Evolutionary conservation across 1,284 basidiomycete genomes (phyloP).

Genomic region (Sanghuangporus baumii): DNA sequence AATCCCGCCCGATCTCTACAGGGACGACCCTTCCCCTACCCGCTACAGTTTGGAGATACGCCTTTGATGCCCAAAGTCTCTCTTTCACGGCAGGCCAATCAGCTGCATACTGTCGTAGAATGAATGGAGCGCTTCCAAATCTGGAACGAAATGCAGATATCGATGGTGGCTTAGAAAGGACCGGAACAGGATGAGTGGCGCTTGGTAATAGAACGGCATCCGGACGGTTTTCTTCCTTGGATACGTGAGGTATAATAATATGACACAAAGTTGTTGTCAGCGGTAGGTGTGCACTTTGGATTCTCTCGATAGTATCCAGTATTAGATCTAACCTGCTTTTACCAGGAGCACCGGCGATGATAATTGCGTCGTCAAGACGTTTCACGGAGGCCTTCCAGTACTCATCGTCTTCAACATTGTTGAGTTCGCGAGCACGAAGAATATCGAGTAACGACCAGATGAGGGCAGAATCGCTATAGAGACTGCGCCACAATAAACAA

Average conservation of each 20-base stretch:
- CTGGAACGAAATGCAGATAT: slow-evolving; percentile 44
- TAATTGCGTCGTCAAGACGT: slow-evolving; percentile 72
- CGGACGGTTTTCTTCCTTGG: background rate
- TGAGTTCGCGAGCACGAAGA: slow-evolving; percentile 20
- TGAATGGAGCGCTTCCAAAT: slow-evolving; percentile 56
- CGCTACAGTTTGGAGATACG: slow-evolving; percentile 61
- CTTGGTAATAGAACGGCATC: slow-evolving; percentile 14
- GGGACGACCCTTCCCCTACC: slow-evolving; percentile 85
- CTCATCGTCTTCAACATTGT: slow-evolving; percentile 20
- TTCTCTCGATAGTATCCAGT: slow-evolving; percentile 47
- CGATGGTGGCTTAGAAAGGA: slow-evolving; percentile 44
- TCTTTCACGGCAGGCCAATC: slow-evolving; percentile 70
- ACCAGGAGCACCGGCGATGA: slow-evolving; percentile 79
- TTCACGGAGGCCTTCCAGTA: slow-evolving; percentile 38
- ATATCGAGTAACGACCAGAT: slow-evolving; percentile 43
- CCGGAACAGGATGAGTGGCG: slow-evolving; percentile 29
- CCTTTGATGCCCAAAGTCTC: slow-evolving; percentile 60
- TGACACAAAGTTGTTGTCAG: slow-evolving; percentile 14
- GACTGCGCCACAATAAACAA: slow-evolving; percentile 41
- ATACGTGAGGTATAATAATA: background rate
- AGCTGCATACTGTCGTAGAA: slow-evolving; percentile 55
- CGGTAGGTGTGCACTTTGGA: slow-evolving; percentile 41
- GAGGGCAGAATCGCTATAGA: slow-evolving; percentile 64
- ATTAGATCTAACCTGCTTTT: slow-evolving; percentile 54
- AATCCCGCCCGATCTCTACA: slow-evolving; percentile 85